Evolutionary conservation across 2,329 filamentous ascomycete genomes (phyloP).

Genomic region (Aspergillus clavatus): DNA sequence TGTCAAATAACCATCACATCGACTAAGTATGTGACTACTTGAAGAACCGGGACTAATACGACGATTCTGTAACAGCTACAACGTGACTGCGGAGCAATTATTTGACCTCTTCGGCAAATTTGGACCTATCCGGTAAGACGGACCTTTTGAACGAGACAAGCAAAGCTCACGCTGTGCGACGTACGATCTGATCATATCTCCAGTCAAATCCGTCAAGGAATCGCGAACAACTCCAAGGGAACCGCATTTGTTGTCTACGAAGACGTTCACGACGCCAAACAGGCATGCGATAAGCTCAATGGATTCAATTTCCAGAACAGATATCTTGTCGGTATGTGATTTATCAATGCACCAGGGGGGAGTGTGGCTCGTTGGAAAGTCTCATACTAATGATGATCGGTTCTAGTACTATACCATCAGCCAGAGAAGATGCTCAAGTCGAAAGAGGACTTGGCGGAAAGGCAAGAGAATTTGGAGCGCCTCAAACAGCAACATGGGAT

Average conservation of each 20-base stretch:
- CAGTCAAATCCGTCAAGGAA: slow-evolving; percentile 97
- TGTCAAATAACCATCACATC: slow-evolving; percentile 1
- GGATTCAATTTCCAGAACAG: slow-evolving; percentile 99
- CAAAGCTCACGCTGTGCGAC: not conserved
- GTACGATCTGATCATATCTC: slow-evolving; percentile 10
- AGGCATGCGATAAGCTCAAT: slow-evolving; percentile 98
- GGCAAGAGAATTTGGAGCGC: slow-evolving; percentile 95
- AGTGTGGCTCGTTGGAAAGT: not conserved
- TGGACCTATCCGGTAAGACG: slow-evolving; percentile 79
- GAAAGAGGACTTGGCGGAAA: slow-evolving; percentile 88
- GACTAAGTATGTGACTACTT: not conserved
- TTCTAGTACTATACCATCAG: slow-evolving; percentile 65
- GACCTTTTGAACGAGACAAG: slow-evolving; percentile 4
- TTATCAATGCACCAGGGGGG: not conserved
- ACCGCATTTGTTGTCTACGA: slow-evolving; percentile 99
- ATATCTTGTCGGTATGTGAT: slow-evolving; percentile 85
- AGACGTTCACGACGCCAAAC: slow-evolving; percentile 97
- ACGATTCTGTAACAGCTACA: slow-evolving; percentile 63
- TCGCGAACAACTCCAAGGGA: slow-evolving; percentile 94
- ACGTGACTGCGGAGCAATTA: slow-evolving; percentile 95
- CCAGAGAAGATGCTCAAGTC: slow-evolving; percentile 76
- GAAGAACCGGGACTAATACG: not conserved
- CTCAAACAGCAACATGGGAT: slow-evolving; percentile 97
- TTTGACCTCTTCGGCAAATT: slow-evolving; percentile 99
- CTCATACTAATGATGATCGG: not conserved